These are phyloP conservation scores for Plasmodium cynomolgi DNA, from an alignment of 169 alveolate genomes.

Conservation along the genomic window DNA sequence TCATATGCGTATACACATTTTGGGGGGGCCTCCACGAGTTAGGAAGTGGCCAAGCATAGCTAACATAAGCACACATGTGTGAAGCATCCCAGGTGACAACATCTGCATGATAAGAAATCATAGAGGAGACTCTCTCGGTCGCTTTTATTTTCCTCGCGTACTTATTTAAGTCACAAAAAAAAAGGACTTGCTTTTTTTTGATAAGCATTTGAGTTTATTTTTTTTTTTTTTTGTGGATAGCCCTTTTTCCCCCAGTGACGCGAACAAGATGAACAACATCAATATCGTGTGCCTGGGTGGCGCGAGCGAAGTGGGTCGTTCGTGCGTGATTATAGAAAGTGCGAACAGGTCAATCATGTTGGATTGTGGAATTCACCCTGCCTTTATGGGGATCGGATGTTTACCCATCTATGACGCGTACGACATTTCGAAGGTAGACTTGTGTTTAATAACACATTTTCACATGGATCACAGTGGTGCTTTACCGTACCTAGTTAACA, in stretches of 20 bases:
- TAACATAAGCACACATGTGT: not conserved
- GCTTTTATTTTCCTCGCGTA: not conserved
- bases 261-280: constrained; percentile 45
- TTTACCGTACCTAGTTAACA: constrained; percentile 94
- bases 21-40: not conserved
- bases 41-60: not conserved
- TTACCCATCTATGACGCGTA: constrained; percentile 97
- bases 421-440: constrained; percentile 94
- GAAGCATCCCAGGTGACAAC: not conserved
- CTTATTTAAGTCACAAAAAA: not conserved
- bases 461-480: constrained; percentile 99
- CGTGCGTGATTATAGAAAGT: constrained; percentile 95
- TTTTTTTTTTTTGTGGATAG: not conserved
- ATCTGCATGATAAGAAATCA: not conserved
- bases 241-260: not conserved
- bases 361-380: constrained; percentile 99
- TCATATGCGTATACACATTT: not conserved
- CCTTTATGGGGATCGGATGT: constrained; percentile 96
- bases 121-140: not conserved
- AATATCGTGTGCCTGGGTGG: constrained; percentile 90
- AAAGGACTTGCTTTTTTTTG: not conserved
- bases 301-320: constrained; percentile 96
- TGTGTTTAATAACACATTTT: constrained; percentile 97
- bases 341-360: constrained; percentile 95
- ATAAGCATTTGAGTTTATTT: not conserved